Evolutionary conservation across 768 basidiomycete genomes (phyloP).

Genomic region (Termitomyces sp.): DNA sequence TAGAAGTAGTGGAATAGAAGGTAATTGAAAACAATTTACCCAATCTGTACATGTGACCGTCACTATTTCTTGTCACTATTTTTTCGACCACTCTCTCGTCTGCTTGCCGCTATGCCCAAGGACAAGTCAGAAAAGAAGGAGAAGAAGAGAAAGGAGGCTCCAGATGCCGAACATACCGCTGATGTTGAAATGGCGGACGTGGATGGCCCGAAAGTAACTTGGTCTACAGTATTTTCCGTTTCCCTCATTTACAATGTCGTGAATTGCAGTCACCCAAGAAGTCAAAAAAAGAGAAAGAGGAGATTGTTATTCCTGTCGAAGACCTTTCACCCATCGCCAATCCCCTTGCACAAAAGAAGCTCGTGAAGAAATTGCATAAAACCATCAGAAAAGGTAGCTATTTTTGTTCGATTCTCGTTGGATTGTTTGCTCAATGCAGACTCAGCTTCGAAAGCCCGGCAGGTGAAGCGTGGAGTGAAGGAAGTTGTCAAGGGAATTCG

Average conservation of each 20-base stretch:
- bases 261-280: conserved; percentile 47
- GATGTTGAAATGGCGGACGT: conserved; percentile 49
- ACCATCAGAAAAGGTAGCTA: conserved; percentile 81
- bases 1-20: neutral
- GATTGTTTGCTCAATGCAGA: conserved; percentile 1
- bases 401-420: neutral
- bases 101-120: conserved; percentile 45
- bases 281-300: conserved; percentile 58
- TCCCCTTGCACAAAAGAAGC: conserved; percentile 90
- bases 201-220: conserved; percentile 23
- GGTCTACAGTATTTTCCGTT: conserved; percentile 3
- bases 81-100: conserved; percentile 5
- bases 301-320: conserved; percentile 62
- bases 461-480: conserved; percentile 97
- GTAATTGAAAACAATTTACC: too few species aligned
- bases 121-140: conserved; percentile 76
- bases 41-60: conserved; percentile 5
- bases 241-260: conserved; percentile 9
- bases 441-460: conserved; percentile 86
- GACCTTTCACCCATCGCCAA: conserved; percentile 93
- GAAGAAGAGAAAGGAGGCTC: conserved; percentile 54
- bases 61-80: conserved; percentile 11
- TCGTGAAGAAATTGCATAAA: conserved; percentile 91
- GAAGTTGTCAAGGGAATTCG: conserved; percentile 97
- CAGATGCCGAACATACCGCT: conserved; percentile 30